phyloP scores from a whole-genome alignment of 176 grass and related monocot genomes.

The Rhipidocladum racemiflorum region DNA sequence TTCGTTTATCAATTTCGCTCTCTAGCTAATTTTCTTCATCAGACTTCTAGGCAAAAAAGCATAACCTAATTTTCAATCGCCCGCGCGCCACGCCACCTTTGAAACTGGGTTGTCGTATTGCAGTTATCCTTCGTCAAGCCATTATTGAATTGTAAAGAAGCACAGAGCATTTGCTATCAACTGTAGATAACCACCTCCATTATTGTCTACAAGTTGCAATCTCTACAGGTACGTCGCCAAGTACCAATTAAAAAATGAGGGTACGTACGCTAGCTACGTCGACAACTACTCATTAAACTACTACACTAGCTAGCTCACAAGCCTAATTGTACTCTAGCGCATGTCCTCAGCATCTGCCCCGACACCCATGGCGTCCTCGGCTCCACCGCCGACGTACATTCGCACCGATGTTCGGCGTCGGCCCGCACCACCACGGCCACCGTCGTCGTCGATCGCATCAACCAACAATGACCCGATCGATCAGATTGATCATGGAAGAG shows the following conservation, averaged over 20 bases:
- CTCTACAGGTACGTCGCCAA: background rate
- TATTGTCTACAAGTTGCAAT: conserved; percentile 3
- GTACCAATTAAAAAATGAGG: background rate
- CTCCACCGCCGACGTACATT: conserved; percentile 27
- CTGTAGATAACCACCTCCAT: conserved; percentile 30
- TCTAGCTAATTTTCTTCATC: background rate
- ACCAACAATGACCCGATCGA: background rate
- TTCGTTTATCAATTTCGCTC: background rate
- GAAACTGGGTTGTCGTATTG: background rate
- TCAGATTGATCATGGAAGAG: background rate
- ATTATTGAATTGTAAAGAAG: background rate
- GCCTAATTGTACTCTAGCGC: conserved; percentile 32
- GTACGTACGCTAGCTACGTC: background rate
- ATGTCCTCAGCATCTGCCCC: conserved; percentile 36
- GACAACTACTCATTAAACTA: conserved; percentile 28
- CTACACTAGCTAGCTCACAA: background rate
- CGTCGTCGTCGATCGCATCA: background rate
- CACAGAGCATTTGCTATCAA: conserved; percentile 3
- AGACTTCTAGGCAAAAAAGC: background rate
- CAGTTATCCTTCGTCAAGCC: background rate
- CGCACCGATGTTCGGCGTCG: conserved; percentile 16
- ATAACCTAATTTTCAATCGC: background rate
- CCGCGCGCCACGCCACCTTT: background rate
- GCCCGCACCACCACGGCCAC: background rate
- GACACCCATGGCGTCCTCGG: conserved; percentile 28